Base-by-base conservation (phyloP, 2,329 filamentous ascomycete genomes). In the Verticillium tricorpus region DNA sequence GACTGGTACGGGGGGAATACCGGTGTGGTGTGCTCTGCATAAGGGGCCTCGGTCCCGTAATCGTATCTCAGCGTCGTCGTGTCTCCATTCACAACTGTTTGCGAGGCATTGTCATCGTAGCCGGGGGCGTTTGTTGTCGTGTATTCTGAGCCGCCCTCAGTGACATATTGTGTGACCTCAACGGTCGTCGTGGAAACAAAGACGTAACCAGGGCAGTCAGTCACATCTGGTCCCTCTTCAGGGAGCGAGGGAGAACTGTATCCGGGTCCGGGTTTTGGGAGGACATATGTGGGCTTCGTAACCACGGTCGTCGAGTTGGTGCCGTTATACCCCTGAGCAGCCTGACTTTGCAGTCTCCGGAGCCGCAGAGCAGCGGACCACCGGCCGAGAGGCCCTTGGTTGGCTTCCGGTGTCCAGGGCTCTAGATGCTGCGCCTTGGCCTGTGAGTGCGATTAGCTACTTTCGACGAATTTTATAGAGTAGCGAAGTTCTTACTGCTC, bases 111-210 rank as follows among this genome's bases (percentile, higher is more conserved):
- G 4, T 57, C 8, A 5, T 37, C 34, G 17, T n/a, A 35, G 17
- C 55, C 31, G 2, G 8, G 45, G 4, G 19, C 19, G 12, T 22
- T 22, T 19, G 45, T 25, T 2, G 3, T 52, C 9, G 45, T 4
- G 45, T 67, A 61, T 31, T 62, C 60, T 22, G 68, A 64, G 35
- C 71, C 64, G 2, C 69, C 67, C 34, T 70, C 69, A 12, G 74
- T 75, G 17, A 75, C 65, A 45, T 68, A 71, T 35, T 72, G 67
- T 7, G 70, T 72, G 8, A 72, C 66, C 31, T 76, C 74, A 8
- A 75, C 59, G 3, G 72, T 76, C 34, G 66, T 69, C 2, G 71
- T 75, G 14, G 70, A 71, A 58, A 72, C 63, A 14, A 72, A 61
- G 5, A 72, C 60, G 9, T 50, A 28, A 5, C 25, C 22, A 8